Percentiles rank a stretch among this genome's conserved stretches.
Evolutionary conservation across 2,329 filamentous ascomycete genomes (phyloP).

Genomic region (Fusarium nurragi): DNA sequence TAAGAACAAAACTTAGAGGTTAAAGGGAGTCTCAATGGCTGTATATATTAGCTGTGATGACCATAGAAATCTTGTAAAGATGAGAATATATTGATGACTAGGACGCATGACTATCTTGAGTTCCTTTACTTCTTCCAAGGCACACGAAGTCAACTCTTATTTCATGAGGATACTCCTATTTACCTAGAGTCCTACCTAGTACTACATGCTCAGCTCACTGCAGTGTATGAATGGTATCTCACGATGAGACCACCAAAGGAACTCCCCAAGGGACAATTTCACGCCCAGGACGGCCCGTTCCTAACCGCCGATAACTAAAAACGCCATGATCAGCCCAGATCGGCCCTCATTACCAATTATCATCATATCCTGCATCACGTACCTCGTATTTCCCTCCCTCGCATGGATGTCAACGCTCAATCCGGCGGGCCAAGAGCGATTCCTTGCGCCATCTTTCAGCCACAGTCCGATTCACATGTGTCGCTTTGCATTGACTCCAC

Average conservation of each 20-base stretch:
- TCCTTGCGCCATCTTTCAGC: constrained; percentile 12
- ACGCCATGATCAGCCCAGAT: neutral
- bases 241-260: neutral
- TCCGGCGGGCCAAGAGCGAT: constrained; percentile 18
- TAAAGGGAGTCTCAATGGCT: neutral
- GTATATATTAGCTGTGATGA: neutral
- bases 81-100: neutral
- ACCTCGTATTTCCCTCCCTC: constrained; percentile 20
- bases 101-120: no score
- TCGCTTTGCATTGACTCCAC: constrained; percentile 11
- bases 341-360: neutral
- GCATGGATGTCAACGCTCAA: neutral
- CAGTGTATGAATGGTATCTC: neutral
- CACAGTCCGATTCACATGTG: constrained; percentile 14
- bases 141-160: no score
- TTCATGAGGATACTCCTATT: neutral
- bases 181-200: neutral
- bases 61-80: neutral
- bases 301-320: neutral
- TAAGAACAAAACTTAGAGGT: neutral
- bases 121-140: no score
- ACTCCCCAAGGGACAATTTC: neutral
- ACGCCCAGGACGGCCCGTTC: neutral
- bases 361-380: constrained; percentile 1
- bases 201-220: neutral